phyloP scores from a whole-genome alignment of 2,329 filamentous ascomycete genomes.

The Cladosporium sphaerospermum region DNA sequence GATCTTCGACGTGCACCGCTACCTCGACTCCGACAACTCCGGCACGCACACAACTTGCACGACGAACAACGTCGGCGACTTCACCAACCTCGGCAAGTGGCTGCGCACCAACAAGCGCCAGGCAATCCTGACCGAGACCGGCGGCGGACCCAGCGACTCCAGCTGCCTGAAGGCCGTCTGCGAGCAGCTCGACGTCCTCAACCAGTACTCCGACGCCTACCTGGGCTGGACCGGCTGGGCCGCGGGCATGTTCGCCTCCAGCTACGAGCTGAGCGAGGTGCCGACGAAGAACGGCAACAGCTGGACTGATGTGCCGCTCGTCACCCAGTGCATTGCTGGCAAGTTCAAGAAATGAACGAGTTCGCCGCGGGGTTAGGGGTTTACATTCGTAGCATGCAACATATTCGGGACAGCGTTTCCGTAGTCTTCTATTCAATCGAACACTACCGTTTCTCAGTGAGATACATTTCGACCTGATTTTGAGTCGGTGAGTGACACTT shows the following conservation, averaged over 20 bases:
- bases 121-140: constrained; percentile 39
- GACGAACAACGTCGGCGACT: constrained; percentile 30
- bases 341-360: constrained; percentile 17
- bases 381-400: no score
- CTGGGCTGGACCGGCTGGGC: constrained; percentile 30
- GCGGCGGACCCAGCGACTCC: constrained; percentile 33
- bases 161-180: constrained; percentile 32
- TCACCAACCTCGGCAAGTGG: constrained; percentile 33
- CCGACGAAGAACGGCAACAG: constrained; percentile 20
- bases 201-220: constrained; percentile 27
- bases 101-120: constrained; percentile 32
- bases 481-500: no score
- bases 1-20: constrained; percentile 39
- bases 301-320: constrained; percentile 23
- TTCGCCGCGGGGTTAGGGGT: not conserved
- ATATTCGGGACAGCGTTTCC: no score
- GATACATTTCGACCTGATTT: no score
- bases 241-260: constrained; percentile 26
- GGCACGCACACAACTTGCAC: constrained; percentile 33
- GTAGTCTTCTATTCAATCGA: no score
- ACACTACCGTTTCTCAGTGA: no score
- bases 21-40: constrained; percentile 36
- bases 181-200: constrained; percentile 25
- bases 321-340: constrained; percentile 26
- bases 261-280: constrained; percentile 25